A percentile compares a stretch with the other conserved stretches of the same genome.
Evolutionary conservation across 768 basidiomycete species (phyloP).

Genomic region (Ramaria sp.): DNA sequence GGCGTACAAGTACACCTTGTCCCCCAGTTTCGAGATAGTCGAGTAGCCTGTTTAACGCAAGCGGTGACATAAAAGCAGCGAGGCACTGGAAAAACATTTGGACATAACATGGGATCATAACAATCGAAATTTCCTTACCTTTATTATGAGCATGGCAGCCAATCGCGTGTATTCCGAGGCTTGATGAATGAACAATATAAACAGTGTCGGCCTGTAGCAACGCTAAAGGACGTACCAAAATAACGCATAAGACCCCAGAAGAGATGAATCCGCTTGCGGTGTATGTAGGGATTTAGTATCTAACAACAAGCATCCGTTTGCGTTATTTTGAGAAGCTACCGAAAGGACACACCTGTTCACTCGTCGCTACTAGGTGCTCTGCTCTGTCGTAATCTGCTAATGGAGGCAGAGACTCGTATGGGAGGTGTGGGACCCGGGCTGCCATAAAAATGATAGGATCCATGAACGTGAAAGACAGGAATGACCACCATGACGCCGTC

Average conservation of each 20-base stretch:
- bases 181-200: not conserved
- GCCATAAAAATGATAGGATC: constrained; percentile 39
- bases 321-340: constrained; percentile 22
- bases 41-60: constrained; percentile 31
- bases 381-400: constrained; percentile 28
- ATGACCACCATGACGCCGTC: constrained; percentile 35
- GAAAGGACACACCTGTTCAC: constrained; percentile 9
- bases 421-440: constrained; percentile 31
- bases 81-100: not conserved
- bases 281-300: constrained; percentile 26
- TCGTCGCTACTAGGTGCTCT: not conserved
- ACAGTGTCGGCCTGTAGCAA: not conserved
- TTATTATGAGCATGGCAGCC: not conserved
- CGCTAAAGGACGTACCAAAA: constrained; percentile 7
- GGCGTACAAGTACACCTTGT: constrained; percentile 26
- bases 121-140: not conserved
- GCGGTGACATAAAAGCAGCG: constrained; percentile 11
- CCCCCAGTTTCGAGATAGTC: constrained; percentile 28
- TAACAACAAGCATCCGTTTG: constrained; percentile 15
- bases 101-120: not conserved
- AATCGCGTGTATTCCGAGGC: constrained; percentile 3
- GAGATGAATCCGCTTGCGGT: constrained; percentile 32
- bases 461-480: constrained; percentile 40
- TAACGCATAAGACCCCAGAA: constrained; percentile 35
- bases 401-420: constrained; percentile 32